Evolutionary conservation across 192 early-diverging fungal genomes (phyloP).

Genomic region (Helicostylum pulchrum): DNA sequence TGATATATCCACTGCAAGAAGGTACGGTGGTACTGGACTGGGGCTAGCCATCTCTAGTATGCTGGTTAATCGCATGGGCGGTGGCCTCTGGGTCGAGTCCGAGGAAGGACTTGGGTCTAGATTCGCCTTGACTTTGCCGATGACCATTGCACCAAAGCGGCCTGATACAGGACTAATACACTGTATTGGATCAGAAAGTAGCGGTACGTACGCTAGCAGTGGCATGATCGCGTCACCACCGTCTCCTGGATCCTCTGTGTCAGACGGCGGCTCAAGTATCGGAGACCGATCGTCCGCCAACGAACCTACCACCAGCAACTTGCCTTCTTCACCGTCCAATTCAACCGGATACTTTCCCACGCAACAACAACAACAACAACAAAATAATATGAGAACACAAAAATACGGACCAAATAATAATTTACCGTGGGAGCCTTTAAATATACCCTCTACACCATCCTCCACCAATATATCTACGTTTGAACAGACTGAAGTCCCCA

Average conservation of each 20-base stretch:
- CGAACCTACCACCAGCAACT: neutral
- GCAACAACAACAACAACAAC: too few species aligned
- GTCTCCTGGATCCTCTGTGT: conserved; percentile 30
- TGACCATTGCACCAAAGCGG: conserved; percentile 18
- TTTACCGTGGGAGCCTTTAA: neutral
- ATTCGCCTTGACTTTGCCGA: conserved; percentile 48
- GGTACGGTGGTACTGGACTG: conserved; percentile 61
- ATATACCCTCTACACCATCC: neutral
- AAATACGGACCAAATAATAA: too few species aligned
- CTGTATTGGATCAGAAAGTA: neutral
- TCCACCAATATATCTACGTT: neutral
- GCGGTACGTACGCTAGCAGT: conserved; percentile 1
- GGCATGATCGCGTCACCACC: conserved; percentile 24
- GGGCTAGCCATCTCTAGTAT: conserved; percentile 66
- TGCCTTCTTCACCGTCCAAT: conserved; percentile 1
- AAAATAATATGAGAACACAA: too few species aligned
- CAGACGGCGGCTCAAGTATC: conserved; percentile 26
- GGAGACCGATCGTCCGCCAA: conserved; percentile 1
- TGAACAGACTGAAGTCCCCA: neutral
- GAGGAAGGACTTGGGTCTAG: conserved; percentile 50
- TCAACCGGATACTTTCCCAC: neutral
- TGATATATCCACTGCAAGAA: conserved; percentile 54
- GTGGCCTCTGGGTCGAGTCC: conserved; percentile 57
- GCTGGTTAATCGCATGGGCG: conserved; percentile 63
- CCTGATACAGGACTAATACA: too few species aligned